Evolutionary conservation across 108 stramenopile genomes (phyloP), one percentile per base, ranked within the genome.

Genomic region (Craspedostauros australis): DNA sequence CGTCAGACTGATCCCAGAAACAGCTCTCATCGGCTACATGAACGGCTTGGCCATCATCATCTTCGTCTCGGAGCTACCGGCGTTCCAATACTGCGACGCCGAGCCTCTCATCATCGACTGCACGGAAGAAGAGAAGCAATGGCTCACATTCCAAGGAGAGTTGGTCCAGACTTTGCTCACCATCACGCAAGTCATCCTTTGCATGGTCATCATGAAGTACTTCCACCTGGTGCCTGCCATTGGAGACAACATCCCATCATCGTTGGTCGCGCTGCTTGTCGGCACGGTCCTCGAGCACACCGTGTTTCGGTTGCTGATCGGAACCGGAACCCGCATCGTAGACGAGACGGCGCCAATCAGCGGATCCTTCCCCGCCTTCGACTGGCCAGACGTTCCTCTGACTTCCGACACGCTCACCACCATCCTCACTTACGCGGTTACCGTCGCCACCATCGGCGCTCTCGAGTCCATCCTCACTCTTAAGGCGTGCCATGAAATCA

Each of bases 11-110:
- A 80, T 80, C 46, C 75, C 79, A 8, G 67, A 80, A 54, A 65
- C 75, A 28, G 75, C 62, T 14, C 61, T 80, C 64, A 66, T 77
- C 46, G 76, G 76, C n/a, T 77, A 73, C 30, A 70, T 69, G 67
- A 71, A 77, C 44, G 79, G 72, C 6, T 43, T 76, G 23, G 75
- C 70, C 5, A 72, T 80, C 34, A 72, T 80, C 42, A 75, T 80
- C 30, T 72, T 76, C 51, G 61, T 69, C 57, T 74, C 73, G 16
- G 73, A 79, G 47, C 38, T 71, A 5, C 73, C 72, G 11, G 72
- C 73, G 34, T 74, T 76, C 41, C 59, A 62, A 45, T 58, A 61
- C 39, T 70, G 65, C 30, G 36, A 51, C 27, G 65, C 37, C 11
- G 64, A 73, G 32, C 53, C 57, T 3, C 57, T 73, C 41, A 74